Percentiles rank a stretch among this genome's conserved stretches.
Conservation (phyloP, 148 eudicot genomes). For the Selenicereus undatus region DNA sequence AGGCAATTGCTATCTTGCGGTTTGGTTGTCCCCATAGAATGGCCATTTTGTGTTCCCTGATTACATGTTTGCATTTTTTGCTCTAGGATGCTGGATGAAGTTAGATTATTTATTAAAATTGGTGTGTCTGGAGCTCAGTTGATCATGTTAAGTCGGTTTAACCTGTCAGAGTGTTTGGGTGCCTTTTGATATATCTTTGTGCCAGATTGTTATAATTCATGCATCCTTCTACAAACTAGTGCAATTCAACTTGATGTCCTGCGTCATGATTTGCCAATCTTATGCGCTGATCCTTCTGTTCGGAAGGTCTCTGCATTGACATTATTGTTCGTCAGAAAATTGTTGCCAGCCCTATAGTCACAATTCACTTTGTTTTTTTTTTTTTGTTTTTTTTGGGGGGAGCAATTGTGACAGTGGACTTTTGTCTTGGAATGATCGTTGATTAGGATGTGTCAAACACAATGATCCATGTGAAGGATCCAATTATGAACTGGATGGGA, state of each 20-base stretch:
- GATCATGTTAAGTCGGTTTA: background rate
- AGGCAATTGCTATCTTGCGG: constrained; percentile 12
- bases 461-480: background rate
- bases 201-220: background rate
- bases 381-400: no score
- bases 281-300: background rate
- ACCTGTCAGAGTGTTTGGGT: background rate
- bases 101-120: background rate
- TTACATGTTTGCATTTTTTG: background rate
- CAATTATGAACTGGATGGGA: no score
- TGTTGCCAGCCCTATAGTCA: background rate
- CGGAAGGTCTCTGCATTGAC: background rate
- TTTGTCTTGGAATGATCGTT: background rate
- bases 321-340: background rate
- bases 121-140: background rate
- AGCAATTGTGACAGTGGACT: background rate
- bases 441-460: background rate
- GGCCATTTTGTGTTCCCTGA: background rate
- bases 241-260: background rate
- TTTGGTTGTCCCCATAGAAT: background rate
- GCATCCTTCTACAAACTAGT: background rate
- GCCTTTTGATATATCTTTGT: background rate
- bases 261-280: background rate
- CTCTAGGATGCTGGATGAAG: background rate
- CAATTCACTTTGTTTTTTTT: background rate